Base-by-base conservation (phyloP, 202 grass and related monocot genomes). In the Digitaria exilis region DNA sequence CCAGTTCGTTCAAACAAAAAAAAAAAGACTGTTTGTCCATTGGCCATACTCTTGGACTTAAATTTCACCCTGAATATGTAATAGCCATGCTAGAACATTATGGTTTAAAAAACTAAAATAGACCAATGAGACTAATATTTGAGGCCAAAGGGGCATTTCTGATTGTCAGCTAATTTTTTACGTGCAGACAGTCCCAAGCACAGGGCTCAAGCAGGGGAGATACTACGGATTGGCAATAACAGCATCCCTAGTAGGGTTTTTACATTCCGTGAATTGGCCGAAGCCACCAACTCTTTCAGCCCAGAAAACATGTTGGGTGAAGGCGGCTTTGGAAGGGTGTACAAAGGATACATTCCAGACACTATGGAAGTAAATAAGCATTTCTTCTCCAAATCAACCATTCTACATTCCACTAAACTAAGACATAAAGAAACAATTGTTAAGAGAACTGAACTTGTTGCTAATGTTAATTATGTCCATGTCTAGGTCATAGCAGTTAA, bases 291-390 rank as follows among this genome's bases (percentile, higher is more conserved):
- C 16, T 91, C 89, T 89, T 97, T 97, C 79, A 84, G 56, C 78
- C 60, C 60, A 44, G 80, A 89, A 9, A 97, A 97, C 79, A 34
- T 94, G 61, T 71, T 97, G 26, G 92, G 95, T 65, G 95, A 97
- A 88, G 95, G 95, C 56, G 95, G 95, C 54, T 97, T 94, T 67
- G 95, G 95, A 72, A 93, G 90, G 84, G 95, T 97, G 41, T 97
- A 92, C 56, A 92, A 51, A 80, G 95, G 95, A 69, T 80, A 79
- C 65, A 90, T 91, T 75, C 62, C 74, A 85, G 88, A 85, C 73
- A 88, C 79, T 61, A 89, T 82, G 75, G 88, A 89, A 60, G 95
- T 97, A 91, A 91, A 65, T 42, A 75, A 78, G 1, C 8, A 81
- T 65, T 77, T 69, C 69, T 75, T 69, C 30, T 50, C 50, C 52